Evolutionary conservation across 140 eudicot genomes (phyloP), one percentile per base, ranked within the genome.

Genomic region (Flaveria floridana): DNA sequence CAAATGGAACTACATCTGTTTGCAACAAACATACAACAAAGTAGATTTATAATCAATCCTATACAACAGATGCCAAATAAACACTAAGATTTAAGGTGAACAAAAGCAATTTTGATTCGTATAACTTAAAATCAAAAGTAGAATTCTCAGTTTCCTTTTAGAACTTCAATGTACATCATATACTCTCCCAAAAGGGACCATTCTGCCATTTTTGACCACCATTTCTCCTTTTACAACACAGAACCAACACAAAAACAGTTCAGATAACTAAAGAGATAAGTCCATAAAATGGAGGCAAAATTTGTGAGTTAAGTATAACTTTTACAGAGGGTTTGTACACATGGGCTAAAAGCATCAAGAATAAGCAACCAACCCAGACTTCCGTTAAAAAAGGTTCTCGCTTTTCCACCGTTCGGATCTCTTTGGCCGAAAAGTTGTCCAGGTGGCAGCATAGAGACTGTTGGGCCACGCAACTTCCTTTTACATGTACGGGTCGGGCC

Each of bases 251-350:
- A 50, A 52, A 72, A 73, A 80, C 58, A 80, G 15, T 74, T 80
- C 68, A 80, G 41, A 74, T 74, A 68, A 21, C 72, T 69, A 68
- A 69, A 58, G 11, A 59, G 9, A 67, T 44, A 6, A 25, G 80
- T 80, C 12, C 19, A 68, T 44, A 68, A 69, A 69, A 74, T 39
- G 72, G 58, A 74, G 7, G 55, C 80, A 75, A 80, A 80, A 80
- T 42, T 66, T 75, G 79, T 74, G 72, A 75, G 80, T 75, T 71
- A 70, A 61, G 82, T 68, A 67, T 23, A 57, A 74, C 76, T 74
- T 80, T 58, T 74, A 74, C 80, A 68, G 26, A 74, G 72, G 76
- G 76, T 80, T 80, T 80, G 84, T 80, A 80, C 76, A 74, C 19
- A 66, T 53, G 61, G 21, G 65, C 75, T 56, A 56, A 65, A 79